Conservation (phyloP, 2,329 filamentous ascomycete species). For the Davidsoniella australis region DNA sequence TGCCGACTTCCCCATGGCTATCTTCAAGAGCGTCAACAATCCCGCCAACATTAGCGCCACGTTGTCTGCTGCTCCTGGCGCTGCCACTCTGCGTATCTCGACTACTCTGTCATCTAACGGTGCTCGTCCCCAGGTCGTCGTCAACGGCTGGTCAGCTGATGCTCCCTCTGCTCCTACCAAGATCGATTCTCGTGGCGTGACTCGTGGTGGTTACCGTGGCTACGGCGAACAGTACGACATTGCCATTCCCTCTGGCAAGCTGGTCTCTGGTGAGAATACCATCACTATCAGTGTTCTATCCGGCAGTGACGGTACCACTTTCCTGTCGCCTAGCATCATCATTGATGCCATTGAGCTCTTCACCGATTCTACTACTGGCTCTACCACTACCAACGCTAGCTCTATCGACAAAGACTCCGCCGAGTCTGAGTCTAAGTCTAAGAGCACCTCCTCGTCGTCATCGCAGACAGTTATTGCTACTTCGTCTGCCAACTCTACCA, state of each 20-base stretch:
- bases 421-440: background rate
- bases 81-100: conserved; percentile 44
- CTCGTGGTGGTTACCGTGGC: conserved; percentile 47
- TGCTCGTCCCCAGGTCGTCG: conserved; percentile 36
- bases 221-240: conserved; percentile 47
- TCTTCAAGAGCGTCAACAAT: conserved; percentile 43
- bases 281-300: conserved; percentile 42
- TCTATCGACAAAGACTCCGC: background rate
- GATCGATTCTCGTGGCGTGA: conserved; percentile 48
- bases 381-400: background rate
- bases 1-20: conserved; percentile 45
- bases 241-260: conserved; percentile 38
- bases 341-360: conserved; percentile 13
- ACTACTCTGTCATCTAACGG: conserved; percentile 47
- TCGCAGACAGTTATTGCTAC: no score
- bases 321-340: conserved; percentile 38
- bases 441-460: background rate
- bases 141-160: conserved; percentile 35
- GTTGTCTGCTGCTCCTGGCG: conserved; percentile 30
- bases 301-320: conserved; percentile 37
- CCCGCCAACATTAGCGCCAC: conserved; percentile 44
- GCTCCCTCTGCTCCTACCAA: conserved; percentile 39
- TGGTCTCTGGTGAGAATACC: conserved; percentile 45
- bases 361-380: conserved; percentile 1
- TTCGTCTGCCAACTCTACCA: no score